Percentiles rank a stretch among this genome's conserved stretches.
phyloP scores from a whole-genome alignment of 495 filamentous ascomycete species.

The Penicillium flavigenum region DNA sequence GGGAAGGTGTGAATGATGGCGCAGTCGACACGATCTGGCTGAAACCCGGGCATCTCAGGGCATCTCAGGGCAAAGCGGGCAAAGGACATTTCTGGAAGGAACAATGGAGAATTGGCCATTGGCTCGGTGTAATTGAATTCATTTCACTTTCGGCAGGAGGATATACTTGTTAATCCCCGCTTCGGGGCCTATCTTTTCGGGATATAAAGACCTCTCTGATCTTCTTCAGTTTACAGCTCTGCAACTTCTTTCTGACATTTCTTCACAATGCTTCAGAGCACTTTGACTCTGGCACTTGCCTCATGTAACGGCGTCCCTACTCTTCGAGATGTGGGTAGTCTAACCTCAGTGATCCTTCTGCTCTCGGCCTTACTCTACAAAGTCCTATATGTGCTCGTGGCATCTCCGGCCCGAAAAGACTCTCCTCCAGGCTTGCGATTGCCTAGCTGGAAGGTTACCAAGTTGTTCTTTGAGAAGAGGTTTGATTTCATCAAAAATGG shows the following conservation, averaged over 20 bases:
- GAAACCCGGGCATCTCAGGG: neutral
- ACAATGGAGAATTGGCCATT: neutral
- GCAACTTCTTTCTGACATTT: neutral
- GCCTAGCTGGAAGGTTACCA: neutral
- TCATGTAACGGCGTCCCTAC: neutral
- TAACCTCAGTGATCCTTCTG: neutral
- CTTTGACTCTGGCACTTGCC: neutral
- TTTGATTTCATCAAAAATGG: constrained; percentile 8
- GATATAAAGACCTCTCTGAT: neutral
- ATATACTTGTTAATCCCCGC: neutral
- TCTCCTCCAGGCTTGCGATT: neutral
- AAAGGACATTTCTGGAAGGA: neutral
- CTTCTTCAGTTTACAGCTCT: too few relatives aligned
- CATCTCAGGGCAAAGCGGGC: too few relatives aligned
- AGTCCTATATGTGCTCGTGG: neutral
- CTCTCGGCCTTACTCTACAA: neutral
- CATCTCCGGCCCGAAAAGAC: neutral
- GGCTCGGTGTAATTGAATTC: neutral
- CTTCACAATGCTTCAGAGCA: neutral
- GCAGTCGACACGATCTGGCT: neutral
- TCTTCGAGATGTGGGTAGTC: neutral
- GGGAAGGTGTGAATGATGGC: neutral
- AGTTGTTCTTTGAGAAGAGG: constrained; percentile 1
- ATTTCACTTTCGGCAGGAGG: neutral
- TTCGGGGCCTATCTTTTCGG: neutral